These are phyloP conservation scores for Penicillium sp. DNA, from an alignment of 2,329 filamentous ascomycete species.

Conservation along the genomic window DNA sequence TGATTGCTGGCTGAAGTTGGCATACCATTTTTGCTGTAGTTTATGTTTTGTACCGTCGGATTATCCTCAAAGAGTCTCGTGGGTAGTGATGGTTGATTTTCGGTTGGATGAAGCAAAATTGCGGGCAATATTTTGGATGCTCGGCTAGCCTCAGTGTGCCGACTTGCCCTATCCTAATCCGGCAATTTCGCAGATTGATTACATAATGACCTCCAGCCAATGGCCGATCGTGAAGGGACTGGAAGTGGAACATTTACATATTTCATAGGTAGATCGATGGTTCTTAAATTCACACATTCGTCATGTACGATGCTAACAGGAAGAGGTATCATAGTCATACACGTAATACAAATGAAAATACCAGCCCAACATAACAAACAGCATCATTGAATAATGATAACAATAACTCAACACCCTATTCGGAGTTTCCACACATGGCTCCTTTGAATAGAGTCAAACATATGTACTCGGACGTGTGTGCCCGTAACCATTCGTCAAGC, in stretches of 20 bases:
- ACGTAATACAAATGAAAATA: slow-evolving; percentile 28
- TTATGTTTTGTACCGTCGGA: slow-evolving; percentile 41
- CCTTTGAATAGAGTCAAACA: slow-evolving; percentile 26
- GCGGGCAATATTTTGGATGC: slow-evolving; percentile 4
- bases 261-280: no score
- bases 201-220: not conserved
- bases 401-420: not conserved
- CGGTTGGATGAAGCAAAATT: not conserved
- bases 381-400: slow-evolving; percentile 2
- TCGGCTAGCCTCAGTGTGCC: slow-evolving; percentile 13
- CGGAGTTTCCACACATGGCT: not conserved
- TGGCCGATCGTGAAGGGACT: no score
- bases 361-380: slow-evolving; percentile 28
- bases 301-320: slow-evolving; percentile 14
- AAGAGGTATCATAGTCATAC: slow-evolving; percentile 44
- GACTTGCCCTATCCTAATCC: slow-evolving; percentile 9
- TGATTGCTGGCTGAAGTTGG: not conserved
- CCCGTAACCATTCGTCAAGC: slow-evolving; percentile 33
- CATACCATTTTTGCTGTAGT: slow-evolving; percentile 46
- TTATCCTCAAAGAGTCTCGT: slow-evolving; percentile 51
- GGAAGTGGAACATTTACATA: no score
- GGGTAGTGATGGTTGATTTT: slow-evolving; percentile 7
- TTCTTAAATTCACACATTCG: not conserved
- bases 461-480: slow-evolving; percentile 38
- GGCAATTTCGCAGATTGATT: not conserved